Conservation (phyloP, 306 rosid species). For the Rosa persica region DNA sequence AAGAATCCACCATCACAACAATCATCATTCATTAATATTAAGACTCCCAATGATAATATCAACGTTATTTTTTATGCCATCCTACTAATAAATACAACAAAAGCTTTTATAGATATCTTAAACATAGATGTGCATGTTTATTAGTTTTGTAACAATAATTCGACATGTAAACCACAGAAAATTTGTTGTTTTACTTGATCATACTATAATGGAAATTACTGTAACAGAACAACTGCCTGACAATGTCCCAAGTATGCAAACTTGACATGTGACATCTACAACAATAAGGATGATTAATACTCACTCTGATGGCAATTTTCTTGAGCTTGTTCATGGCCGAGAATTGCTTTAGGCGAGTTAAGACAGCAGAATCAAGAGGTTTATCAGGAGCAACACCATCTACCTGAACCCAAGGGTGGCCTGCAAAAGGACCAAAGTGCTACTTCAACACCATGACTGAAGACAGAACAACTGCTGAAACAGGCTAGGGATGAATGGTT, state of each 20-base stretch:
- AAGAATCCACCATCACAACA: conserved; percentile 4
- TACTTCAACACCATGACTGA: conserved; percentile 19
- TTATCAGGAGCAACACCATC: conserved; percentile 84
- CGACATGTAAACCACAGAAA: neutral
- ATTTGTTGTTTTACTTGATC: conserved; percentile 11
- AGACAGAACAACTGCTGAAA: conserved; percentile 16
- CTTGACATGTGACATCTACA: conserved; percentile 5
- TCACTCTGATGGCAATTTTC: conserved; percentile 89
- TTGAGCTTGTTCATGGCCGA: conserved; percentile 89
- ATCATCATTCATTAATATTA: neutral
- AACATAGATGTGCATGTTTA: neutral
- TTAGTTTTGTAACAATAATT: neutral
- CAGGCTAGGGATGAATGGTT: neutral
- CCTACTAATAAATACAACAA: neutral
- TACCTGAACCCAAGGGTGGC: conserved; percentile 91
- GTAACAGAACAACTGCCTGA: neutral
- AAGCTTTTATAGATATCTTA: neutral
- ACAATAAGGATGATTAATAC: conserved; percentile 32
- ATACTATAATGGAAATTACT: neutral
- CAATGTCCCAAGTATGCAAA: neutral
- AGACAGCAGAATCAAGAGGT: conserved; percentile 91
- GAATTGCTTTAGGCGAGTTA: conserved; percentile 91
- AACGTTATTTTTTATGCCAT: neutral
- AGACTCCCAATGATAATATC: neutral
- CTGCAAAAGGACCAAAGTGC: conserved; percentile 46